Conservation (phyloP, 768 basidiomycete genomes). For the Lepiota venenata region DNA sequence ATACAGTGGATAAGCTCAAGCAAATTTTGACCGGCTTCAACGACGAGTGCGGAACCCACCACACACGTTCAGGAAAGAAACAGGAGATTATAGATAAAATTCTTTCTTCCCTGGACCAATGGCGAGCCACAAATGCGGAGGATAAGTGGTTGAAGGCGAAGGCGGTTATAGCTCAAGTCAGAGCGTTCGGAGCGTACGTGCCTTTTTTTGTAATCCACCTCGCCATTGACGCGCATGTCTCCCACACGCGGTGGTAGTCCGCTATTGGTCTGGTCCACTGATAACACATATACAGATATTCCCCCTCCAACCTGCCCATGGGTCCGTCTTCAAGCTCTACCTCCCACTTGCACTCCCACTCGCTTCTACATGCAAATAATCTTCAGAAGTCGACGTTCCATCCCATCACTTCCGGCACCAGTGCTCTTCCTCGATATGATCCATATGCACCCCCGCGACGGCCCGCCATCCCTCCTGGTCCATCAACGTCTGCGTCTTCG, state of each 20-base stretch:
- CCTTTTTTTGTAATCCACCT: conserved; percentile 5
- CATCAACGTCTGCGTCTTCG: conserved; percentile 32
- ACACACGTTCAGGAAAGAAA: conserved; percentile 81
- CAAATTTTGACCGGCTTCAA: conserved; percentile 76
- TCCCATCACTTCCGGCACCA: conserved; percentile 23
- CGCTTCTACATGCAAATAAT: conserved; percentile 19
- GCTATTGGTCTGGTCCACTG: conserved; percentile 7
- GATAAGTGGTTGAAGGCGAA: conserved; percentile 73
- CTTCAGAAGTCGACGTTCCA: conserved; percentile 6
- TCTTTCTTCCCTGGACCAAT: conserved; percentile 50
- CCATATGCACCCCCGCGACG: conserved; percentile 63
- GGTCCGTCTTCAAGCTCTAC: conserved; percentile 1
- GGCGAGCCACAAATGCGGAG: conserved; percentile 51
- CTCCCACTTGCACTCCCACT: not conserved
- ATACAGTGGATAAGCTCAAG: conserved; percentile 86
- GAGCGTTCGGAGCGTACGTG: conserved; percentile 64
- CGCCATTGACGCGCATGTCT: conserved; percentile 4
- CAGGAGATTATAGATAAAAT: conserved; percentile 85
- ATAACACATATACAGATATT: conserved; percentile 14
- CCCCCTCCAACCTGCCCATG: conserved; percentile 12
- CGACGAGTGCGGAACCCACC: conserved; percentile 66
- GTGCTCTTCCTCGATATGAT: conserved; percentile 50
- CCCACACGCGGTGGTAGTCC: conserved; percentile 1
- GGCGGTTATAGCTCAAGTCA: conserved; percentile 63
- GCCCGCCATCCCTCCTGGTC: conserved; percentile 28